Evolutionary conservation across 2,329 filamentous ascomycete species (phyloP).

Genomic region (Penicillium vulpinum): DNA sequence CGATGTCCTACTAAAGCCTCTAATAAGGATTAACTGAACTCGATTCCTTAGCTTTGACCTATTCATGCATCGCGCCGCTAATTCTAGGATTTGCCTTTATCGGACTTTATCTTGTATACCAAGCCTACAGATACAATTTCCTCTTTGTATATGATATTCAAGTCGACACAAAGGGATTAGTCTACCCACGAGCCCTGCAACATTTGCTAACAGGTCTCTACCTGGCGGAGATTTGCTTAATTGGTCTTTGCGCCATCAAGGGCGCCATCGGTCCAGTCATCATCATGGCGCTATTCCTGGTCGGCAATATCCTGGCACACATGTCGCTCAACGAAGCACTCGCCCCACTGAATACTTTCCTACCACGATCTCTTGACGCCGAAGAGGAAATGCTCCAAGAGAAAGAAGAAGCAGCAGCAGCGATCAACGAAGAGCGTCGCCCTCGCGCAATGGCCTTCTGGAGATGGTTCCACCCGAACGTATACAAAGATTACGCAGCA

Average conservation of each 20-base stretch:
- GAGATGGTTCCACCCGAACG: constrained; percentile 66
- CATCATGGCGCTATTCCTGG: constrained; percentile 72
- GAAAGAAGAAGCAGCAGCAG: constrained; percentile 32
- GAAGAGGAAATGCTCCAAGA: constrained; percentile 51
- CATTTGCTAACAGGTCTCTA: constrained; percentile 84
- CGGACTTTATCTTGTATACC: constrained; percentile 77
- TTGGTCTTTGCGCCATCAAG: constrained; percentile 77
- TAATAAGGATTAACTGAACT: constrained; percentile 7
- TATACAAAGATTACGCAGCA: constrained; percentile 71
- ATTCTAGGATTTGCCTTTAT: constrained; percentile 78
- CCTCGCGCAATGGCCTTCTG: constrained; percentile 29
- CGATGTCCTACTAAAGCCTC: constrained; percentile 5
- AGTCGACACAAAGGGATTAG: constrained; percentile 83
- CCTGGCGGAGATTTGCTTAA: constrained; percentile 76
- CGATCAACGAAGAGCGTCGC: constrained; percentile 22
- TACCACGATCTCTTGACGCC: constrained; percentile 68
- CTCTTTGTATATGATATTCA: constrained; percentile 79
- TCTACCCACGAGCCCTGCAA: constrained; percentile 81
- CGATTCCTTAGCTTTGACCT: constrained; percentile 66
- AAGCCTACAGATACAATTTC: constrained; percentile 87
- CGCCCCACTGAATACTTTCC: constrained; percentile 57
- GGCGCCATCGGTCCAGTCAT: constrained; percentile 65
- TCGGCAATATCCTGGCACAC: constrained; percentile 76
- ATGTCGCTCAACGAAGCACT: constrained; percentile 53
- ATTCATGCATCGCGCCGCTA: constrained; percentile 82